Percentiles rank a stretch among this genome's conserved stretches.
Conservation (phyloP, 495 filamentous ascomycete species). For the Copromyces sp. region DNA sequence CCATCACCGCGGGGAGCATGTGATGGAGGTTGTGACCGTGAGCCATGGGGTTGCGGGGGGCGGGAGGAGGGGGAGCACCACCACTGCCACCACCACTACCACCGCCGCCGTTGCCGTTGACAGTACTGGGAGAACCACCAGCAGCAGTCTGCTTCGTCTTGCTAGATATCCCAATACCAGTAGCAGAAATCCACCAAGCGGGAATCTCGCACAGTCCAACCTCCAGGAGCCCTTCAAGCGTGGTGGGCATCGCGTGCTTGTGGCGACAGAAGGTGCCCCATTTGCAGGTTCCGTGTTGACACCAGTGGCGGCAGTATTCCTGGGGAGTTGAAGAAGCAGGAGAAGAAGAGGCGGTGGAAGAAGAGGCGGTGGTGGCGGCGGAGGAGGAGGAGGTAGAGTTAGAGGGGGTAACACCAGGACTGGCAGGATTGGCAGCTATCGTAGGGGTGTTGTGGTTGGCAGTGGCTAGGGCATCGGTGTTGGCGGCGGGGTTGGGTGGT, state of each 20-base stretch:
- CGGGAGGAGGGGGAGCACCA: not conserved
- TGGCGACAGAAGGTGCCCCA: slow-evolving; percentile 31
- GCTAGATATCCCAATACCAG: not conserved
- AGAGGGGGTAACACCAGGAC: not conserved
- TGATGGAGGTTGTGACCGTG: not conserved
- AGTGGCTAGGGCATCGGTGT: not conserved
- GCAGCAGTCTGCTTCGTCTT: not conserved
- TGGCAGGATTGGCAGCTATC: not conserved
- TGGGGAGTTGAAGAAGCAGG: not conserved
- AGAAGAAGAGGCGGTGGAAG: not conserved
- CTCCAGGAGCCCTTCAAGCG: slow-evolving; percentile 21
- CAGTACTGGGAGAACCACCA: not conserved
- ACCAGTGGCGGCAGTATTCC: slow-evolving; percentile 36
- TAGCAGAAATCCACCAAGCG: slow-evolving; percentile 20
- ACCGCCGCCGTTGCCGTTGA: not conserved
- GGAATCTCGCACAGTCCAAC: slow-evolving; percentile 28
- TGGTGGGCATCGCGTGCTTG: slow-evolving; percentile 33
- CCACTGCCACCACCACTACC: not conserved
- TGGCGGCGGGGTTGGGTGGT: not conserved
- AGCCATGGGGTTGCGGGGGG: not conserved
- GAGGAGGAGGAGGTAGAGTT: not conserved
- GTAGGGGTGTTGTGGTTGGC: not conserved
- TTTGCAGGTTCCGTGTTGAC: slow-evolving; percentile 33
- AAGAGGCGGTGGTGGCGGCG: not conserved
- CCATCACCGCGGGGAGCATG: too few relatives aligned